Conservation (phyloP, 164 flowering plant genomes). For the Santalum album region DNA sequence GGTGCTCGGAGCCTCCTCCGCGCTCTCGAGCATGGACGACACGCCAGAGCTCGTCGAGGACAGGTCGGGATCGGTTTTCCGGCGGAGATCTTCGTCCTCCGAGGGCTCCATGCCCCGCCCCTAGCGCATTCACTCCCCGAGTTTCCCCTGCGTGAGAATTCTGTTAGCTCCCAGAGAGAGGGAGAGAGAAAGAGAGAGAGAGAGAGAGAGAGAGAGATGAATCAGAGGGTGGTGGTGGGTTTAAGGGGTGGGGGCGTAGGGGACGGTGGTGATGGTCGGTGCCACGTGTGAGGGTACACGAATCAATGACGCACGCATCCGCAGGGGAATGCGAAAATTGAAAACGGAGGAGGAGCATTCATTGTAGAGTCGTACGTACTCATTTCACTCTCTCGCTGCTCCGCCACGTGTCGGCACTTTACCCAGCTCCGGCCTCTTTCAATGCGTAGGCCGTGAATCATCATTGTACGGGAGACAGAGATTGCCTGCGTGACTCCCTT, state of each 20-base stretch:
- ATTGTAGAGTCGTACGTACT: slow-evolving; percentile 7
- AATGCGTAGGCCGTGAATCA: background rate
- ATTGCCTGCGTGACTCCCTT: background rate
- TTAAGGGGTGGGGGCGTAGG: background rate
- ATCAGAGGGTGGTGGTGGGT: slow-evolving; percentile 2
- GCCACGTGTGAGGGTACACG: slow-evolving; percentile 25
- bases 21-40: slow-evolving; percentile 12
- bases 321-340: background rate
- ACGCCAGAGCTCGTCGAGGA: slow-evolving; percentile 16
- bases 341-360: background rate
- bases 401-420: slow-evolving; percentile 13
- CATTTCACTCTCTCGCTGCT: slow-evolving; percentile 6
- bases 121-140: slow-evolving; percentile 1
- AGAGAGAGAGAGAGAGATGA: background rate
- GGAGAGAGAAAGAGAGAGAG: background rate
- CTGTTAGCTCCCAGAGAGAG: slow-evolving; percentile 2
- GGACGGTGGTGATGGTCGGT: background rate
- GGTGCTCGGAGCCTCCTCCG: slow-evolving; percentile 10
- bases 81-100: slow-evolving; percentile 22
- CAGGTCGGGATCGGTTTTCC: slow-evolving; percentile 11
- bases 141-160: background rate
- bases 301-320: slow-evolving; percentile 12
- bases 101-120: slow-evolving; percentile 1
- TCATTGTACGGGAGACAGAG: background rate
- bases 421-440: background rate